Base-by-base conservation (phyloP, 2,329 filamentous ascomycete species). In the Diaporthe destruens region DNA sequence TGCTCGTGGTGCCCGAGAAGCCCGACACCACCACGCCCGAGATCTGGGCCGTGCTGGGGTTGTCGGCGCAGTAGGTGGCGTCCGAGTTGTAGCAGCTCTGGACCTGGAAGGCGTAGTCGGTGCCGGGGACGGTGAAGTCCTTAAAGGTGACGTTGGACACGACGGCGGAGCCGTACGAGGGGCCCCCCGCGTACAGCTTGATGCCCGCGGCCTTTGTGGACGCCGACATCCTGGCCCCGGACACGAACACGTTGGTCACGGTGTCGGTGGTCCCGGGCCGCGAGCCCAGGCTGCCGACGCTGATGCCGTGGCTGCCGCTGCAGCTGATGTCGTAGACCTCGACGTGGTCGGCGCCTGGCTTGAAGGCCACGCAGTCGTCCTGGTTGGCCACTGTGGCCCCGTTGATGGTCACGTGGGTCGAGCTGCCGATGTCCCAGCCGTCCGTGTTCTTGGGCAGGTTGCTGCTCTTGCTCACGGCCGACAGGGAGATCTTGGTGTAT, bases 31-130 rank as follows among this genome's bases (percentile, higher is more conserved):
- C 16, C 53, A 55, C 53, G 18, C 53, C 53, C 53, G 29, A 55
- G 9, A 55, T 20, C 29, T 55, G 34, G 16, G 53, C 53, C 16
- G 53, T n/a, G 53, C 53, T 55, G 29, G 53, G 53, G 29, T 55
- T 55, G 53, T 29, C 34, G 16, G 53, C 29, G 53, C 53, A 55
- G 53, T 55, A 55, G 53, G 16, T 12, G 6, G 29, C 29, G 18
- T 55, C 53, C 53, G 53, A 55, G 53, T 55, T 55, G 53, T 55
- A 55, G 53, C 53, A 55, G 29, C 53, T 55, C 53, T 55, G 53
- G 18, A 55, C 53, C 29, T 55, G 53, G 29, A 55, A 55, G 16
- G 53, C 53, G 53, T 55, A 55, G 18, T 55, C 53, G 29, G 53
- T 34, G 29, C 53, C 11, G 16, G 53, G 29, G 7, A 55, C 53